phyloP scores from a whole-genome alignment of 495 filamentous ascomycete genomes.

The Aspergillus asperescens region DNA sequence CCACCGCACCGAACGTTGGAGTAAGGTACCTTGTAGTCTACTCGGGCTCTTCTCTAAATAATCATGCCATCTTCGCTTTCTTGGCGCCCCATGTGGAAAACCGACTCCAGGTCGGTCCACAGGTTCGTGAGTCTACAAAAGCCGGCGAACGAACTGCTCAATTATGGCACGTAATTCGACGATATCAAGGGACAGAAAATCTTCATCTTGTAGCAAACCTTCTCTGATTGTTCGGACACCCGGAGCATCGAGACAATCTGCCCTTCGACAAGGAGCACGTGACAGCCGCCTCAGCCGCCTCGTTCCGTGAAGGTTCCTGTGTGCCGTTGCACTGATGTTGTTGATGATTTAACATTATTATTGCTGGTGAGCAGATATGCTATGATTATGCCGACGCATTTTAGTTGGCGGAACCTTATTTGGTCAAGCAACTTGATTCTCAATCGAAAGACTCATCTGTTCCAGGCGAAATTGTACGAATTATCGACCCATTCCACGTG shows the following conservation, averaged over 20 bases:
- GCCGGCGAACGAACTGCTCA: background rate
- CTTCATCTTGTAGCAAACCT: background rate
- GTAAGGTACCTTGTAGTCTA: background rate
- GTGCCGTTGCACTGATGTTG: constrained; percentile 6
- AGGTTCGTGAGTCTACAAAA: background rate
- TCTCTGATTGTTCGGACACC: background rate
- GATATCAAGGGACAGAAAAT: background rate
- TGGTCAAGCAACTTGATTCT: background rate
- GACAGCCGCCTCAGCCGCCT: constrained; percentile 3
- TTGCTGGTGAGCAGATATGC: background rate
- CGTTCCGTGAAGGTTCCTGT: constrained; percentile 4
- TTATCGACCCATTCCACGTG: constrained; percentile 3
- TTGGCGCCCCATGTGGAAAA: background rate
- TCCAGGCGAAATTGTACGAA: background rate
- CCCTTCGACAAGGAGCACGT: constrained; percentile 1
- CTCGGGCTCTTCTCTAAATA: background rate
- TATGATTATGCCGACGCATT: background rate
- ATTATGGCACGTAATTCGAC: background rate
- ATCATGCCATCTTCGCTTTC: background rate
- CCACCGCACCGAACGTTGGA: background rate
- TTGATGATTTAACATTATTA: background rate
- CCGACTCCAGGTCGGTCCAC: background rate
- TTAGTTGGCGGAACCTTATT: background rate
- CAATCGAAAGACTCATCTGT: background rate
- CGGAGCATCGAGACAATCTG: background rate